Conservation (phyloP, 2,329 filamentous ascomycete genomes). For the Trichoderma arundinaceum region DNA sequence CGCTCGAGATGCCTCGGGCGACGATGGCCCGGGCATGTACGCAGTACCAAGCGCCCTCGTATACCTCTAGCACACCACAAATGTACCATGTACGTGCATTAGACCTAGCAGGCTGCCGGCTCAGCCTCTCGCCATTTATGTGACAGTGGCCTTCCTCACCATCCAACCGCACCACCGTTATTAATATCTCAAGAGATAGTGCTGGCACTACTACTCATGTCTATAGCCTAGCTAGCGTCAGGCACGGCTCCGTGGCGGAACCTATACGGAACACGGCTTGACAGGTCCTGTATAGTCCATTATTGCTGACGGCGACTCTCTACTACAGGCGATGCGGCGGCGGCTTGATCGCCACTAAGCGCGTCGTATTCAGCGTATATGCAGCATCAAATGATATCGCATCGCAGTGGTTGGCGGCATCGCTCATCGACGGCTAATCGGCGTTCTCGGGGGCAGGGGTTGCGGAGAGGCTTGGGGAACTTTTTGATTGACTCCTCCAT, state of each 20-base stretch:
- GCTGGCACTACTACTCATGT: neutral
- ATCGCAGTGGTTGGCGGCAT: neutral
- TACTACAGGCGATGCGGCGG: too few species aligned
- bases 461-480: slow-evolving; percentile 28
- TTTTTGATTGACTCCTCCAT: slow-evolving; percentile 26
- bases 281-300: too few species aligned
- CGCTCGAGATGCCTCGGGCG: slow-evolving; percentile 3
- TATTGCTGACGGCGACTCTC: too few species aligned
- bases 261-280: too few species aligned
- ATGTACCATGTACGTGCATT: neutral
- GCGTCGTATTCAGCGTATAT: slow-evolving; percentile 19
- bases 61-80: neutral
- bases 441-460: slow-evolving; percentile 9
- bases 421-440: slow-evolving; percentile 14
- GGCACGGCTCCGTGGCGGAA: too few species aligned
- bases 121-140: slow-evolving; percentile 14
- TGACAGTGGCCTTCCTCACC: slow-evolving; percentile 17
- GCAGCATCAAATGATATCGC: neutral
- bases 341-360: too few species aligned
- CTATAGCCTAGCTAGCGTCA: neutral
- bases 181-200: neutral
- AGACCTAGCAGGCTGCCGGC: neutral
- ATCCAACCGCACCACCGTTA: slow-evolving; percentile 17
- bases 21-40: slow-evolving; percentile 3
- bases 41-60: neutral